These are phyloP conservation scores for Cenchrus purpureus DNA, from an alignment of 176 grass and related monocot species.

Conservation along the genomic window DNA sequence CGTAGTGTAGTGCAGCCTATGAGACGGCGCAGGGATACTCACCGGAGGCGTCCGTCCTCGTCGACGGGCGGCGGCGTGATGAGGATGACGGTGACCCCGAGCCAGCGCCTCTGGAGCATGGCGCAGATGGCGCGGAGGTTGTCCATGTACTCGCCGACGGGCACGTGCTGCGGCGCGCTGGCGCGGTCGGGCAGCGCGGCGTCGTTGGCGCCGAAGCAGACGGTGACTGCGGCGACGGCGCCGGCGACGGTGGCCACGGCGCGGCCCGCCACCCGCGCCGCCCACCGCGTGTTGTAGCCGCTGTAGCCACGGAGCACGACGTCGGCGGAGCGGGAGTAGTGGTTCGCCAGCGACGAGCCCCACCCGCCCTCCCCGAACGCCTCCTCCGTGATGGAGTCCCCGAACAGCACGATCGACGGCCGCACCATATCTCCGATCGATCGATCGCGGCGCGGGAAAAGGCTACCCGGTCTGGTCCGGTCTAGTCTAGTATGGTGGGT, in stretches of 20 bases:
- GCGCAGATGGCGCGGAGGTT: conserved; percentile 71
- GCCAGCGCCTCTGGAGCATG: conserved; percentile 46
- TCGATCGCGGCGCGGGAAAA: not conserved
- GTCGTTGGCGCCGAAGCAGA: conserved; percentile 82
- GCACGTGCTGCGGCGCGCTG: conserved; percentile 60
- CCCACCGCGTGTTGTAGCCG: conserved; percentile 78
- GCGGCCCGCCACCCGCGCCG: conserved; percentile 30
- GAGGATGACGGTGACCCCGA: conserved; percentile 51
- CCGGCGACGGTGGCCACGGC: conserved; percentile 31
- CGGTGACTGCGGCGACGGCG: conserved; percentile 40
- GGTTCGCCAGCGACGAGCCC: conserved; percentile 63
- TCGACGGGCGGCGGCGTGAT: conserved; percentile 74
- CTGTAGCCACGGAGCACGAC: conserved; percentile 76
- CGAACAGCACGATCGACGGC: conserved; percentile 70
- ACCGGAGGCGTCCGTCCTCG: conserved; percentile 55
- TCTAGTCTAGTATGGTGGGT: not conserved
- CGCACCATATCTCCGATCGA: conserved; percentile 30
- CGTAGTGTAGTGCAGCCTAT: too few relatives aligned
- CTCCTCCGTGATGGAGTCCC: conserved; percentile 77
- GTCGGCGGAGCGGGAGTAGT: conserved; percentile 71
- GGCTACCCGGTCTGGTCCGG: not conserved
- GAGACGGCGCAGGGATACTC: not conserved
- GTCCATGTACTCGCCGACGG: conserved; percentile 50
- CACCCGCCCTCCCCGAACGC: conserved; percentile 71
- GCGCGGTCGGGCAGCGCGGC: conserved; percentile 56